These are phyloP conservation scores for Aspergillus homomorphus DNA, from an alignment of 495 filamentous ascomycete genomes.

Conservation along the genomic window DNA sequence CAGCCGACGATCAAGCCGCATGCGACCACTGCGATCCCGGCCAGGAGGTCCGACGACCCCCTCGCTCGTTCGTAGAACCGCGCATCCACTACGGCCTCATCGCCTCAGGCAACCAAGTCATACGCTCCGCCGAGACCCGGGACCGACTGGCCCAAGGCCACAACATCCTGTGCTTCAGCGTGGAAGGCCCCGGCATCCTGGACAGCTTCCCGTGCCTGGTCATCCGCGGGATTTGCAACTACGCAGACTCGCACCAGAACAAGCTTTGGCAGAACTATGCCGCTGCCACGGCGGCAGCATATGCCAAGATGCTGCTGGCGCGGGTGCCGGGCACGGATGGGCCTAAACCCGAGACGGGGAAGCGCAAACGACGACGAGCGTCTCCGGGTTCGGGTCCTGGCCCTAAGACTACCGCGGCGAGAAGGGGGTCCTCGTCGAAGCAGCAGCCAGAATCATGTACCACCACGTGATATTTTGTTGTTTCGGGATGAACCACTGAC, in stretches of 20 bases:
- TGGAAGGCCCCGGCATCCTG: slow-evolving; percentile 12
- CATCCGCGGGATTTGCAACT: slow-evolving; percentile 29
- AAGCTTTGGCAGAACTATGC: slow-evolving; percentile 26
- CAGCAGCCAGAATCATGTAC: no score
- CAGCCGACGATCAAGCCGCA: no score
- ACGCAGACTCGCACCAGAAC: slow-evolving; percentile 26
- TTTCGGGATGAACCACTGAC: no score
- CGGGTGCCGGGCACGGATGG: background rate
- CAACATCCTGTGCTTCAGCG: slow-evolving; percentile 15
- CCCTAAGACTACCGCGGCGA: no score
- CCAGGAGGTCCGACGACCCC: no score
- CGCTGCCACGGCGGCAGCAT: slow-evolving; percentile 22
- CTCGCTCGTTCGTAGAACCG: background rate
- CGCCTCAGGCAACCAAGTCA: slow-evolving; percentile 26
- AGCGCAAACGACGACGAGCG: no score
- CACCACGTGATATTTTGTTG: no score
- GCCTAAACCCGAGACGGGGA: no score
- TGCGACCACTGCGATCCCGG: background rate
- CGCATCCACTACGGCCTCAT: slow-evolving; percentile 29
- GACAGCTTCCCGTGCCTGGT: slow-evolving; percentile 16
- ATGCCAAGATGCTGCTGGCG: slow-evolving; percentile 6
- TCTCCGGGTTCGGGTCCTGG: no score
- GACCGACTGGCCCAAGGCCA: slow-evolving; percentile 1
- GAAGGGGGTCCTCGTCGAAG: no score
- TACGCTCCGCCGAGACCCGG: slow-evolving; percentile 19